Conservation (phyloP, 2,329 filamentous ascomycete species). For the Xylariaceae sp. region DNA sequence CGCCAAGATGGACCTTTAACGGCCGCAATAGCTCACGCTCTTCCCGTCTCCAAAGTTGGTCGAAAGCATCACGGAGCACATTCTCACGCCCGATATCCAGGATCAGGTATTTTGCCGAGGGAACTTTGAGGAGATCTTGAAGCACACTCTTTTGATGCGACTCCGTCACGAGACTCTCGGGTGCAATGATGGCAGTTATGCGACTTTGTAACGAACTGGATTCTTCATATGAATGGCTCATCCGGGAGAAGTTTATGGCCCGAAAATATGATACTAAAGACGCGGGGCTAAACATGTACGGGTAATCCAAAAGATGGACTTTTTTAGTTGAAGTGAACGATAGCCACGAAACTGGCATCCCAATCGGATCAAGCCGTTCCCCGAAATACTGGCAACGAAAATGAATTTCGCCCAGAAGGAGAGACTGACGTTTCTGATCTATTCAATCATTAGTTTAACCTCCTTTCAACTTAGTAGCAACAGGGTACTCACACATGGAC, state of each 20-base stretch:
- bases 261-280: slow-evolving; percentile 83
- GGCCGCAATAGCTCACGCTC: slow-evolving; percentile 80
- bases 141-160: slow-evolving; percentile 63
- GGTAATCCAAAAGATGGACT: slow-evolving; percentile 76
- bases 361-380: slow-evolving; percentile 73
- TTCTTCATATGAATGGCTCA: slow-evolving; percentile 79
- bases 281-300: slow-evolving; percentile 75
- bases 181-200: slow-evolving; percentile 58
- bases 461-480: slow-evolving; percentile 4
- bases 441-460: slow-evolving; percentile 20
- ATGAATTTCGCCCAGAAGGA: slow-evolving; percentile 68
- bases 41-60: slow-evolving; percentile 88
- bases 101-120: slow-evolving; percentile 71
- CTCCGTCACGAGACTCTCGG: slow-evolving; percentile 58
- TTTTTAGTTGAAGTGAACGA: slow-evolving; percentile 61
- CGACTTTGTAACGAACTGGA: slow-evolving; percentile 61
- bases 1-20: slow-evolving; percentile 84
- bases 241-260: slow-evolving; percentile 81
- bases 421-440: slow-evolving; percentile 64
- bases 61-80: slow-evolving; percentile 73
- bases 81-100: slow-evolving; percentile 69
- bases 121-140: slow-evolving; percentile 64
- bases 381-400: slow-evolving; percentile 78
- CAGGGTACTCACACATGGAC: slow-evolving; percentile 64
- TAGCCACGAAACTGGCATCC: slow-evolving; percentile 74